These are phyloP conservation scores for Entonaema liquescens DNA, from an alignment of 495 filamentous ascomycete genomes.

Conservation along the genomic window DNA sequence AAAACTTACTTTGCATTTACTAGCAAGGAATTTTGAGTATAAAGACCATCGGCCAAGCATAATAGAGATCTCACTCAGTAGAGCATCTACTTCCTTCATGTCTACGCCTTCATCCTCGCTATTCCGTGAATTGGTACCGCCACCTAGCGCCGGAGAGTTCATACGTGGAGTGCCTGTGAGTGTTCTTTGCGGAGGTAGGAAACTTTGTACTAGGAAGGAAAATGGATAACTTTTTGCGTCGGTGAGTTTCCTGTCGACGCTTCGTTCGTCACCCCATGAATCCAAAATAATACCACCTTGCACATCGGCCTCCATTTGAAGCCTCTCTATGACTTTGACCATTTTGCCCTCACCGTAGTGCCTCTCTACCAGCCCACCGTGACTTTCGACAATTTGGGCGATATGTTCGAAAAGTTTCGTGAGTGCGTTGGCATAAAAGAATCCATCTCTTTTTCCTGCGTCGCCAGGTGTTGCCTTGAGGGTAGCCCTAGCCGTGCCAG, in stretches of 20 bases:
- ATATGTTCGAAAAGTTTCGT: conserved; percentile 97
- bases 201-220: conserved; percentile 95
- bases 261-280: conserved; percentile 91
- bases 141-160: conserved; percentile 72
- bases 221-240: conserved; percentile 98
- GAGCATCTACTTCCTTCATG: conserved; percentile 90
- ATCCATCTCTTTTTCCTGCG: conserved; percentile 66
- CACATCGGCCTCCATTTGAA: conserved; percentile 94
- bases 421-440: conserved; percentile 91
- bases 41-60: conserved; percentile 96
- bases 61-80: conserved; percentile 83
- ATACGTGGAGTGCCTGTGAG: conserved; percentile 60
- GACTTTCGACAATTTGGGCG: conserved; percentile 91
- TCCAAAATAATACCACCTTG: conserved; percentile 98
- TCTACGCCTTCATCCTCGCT: conserved; percentile 91
- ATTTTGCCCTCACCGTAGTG: conserved; percentile 93
- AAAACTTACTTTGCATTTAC: conserved; percentile 75
- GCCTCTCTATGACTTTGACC: conserved; percentile 91
- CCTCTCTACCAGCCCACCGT: conserved; percentile 86
- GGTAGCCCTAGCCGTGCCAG: conserved; percentile 79
- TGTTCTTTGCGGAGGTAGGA: conserved; percentile 72
- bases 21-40: conserved; percentile 87
- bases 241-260: conserved; percentile 82
- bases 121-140: conserved; percentile 54
- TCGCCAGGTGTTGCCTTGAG: conserved; percentile 69